Percentiles rank a stretch among this genome's conserved stretches.
phyloP scores from a whole-genome alignment of 805 yeast species.

The Hermanozyma aechmeae region DNA sequence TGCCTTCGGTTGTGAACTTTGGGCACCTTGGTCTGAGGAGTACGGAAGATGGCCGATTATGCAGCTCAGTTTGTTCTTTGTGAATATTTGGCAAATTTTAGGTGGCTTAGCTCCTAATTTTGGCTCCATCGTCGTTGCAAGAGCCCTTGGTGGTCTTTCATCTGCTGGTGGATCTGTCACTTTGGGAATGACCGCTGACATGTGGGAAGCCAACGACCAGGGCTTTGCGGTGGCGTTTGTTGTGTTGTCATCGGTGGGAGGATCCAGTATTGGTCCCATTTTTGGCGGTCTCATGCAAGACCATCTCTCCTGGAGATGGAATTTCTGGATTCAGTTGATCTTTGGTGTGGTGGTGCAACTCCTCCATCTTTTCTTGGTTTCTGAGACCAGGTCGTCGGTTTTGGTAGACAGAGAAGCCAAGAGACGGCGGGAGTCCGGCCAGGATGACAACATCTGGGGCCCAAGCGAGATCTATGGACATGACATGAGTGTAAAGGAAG shows the following conservation, averaged over 20 bases:
- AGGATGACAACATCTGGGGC: conserved; percentile 22
- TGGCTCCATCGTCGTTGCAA: conserved; percentile 15
- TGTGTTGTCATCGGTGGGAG: conserved; percentile 23
- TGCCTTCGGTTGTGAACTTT: conserved; percentile 24
- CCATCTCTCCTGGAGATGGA: conserved; percentile 14
- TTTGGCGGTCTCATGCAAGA: conserved; percentile 16
- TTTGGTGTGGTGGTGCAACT: conserved; percentile 25
- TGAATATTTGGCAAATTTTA: conserved; percentile 22
- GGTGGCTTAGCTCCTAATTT: conserved; percentile 22
- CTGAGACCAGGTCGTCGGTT: conserved; percentile 25
- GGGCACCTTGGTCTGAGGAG: conserved; percentile 30
- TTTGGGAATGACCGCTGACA: conserved; percentile 24
- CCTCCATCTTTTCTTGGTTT: conserved; percentile 23
- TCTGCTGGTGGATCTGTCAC: conserved; percentile 27
- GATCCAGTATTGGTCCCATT: conserved; percentile 20
- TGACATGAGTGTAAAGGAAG: conserved; percentile 13
- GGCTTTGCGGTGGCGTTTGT: conserved; percentile 24
- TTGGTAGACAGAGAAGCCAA: conserved; percentile 28
- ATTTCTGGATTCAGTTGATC: conserved; percentile 25
- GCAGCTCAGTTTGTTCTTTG: conserved; percentile 19
- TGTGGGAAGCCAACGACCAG: conserved; percentile 23
- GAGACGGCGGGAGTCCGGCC: conserved; percentile 24
- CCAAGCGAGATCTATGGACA: conserved; percentile 19
- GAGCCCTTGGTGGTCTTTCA: conserved; percentile 21
- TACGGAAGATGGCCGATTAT: conserved; percentile 25